A percentile compares a stretch with the other conserved stretches of the same genome.
phyloP scores from a whole-genome alignment of 208 protist genomes.

The Histomonas meleagridis region DNA sequence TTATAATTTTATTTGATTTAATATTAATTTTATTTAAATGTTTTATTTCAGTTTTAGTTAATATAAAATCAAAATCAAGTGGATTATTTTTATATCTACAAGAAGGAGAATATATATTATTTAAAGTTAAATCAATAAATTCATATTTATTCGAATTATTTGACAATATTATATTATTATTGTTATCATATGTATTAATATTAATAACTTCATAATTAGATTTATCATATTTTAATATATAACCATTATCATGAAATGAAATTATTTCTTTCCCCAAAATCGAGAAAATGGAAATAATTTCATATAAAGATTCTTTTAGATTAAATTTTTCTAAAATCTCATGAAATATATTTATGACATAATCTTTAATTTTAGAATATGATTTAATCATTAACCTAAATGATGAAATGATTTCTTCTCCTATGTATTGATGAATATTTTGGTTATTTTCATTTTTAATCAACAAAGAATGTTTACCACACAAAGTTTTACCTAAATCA shows the following conservation, averaged over 20 bases:
- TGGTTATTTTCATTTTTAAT: neutral
- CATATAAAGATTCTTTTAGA: neutral
- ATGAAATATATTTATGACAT: neutral
- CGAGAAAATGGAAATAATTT: neutral
- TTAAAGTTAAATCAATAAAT: neutral
- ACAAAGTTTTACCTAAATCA: neutral
- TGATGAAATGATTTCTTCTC: neutral
- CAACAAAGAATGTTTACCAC: neutral
- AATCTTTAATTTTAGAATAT: neutral
- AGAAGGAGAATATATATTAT: neutral
- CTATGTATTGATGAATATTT: neutral
- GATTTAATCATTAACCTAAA: neutral
- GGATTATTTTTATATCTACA: neutral
- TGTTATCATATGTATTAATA: neutral
- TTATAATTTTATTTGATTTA: neutral
- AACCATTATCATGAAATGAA: neutral
- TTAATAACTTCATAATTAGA: neutral
- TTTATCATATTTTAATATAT: neutral
- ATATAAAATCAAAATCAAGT: conserved; percentile 3
- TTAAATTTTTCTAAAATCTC: neutral
- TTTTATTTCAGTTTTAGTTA: neutral
- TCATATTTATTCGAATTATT: neutral
- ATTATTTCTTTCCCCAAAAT: neutral
- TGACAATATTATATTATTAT: neutral
- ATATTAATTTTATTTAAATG: neutral